Evolutionary conservation across 257 asterid species (phyloP).

Genomic region (Przewalskia tangutica): DNA sequence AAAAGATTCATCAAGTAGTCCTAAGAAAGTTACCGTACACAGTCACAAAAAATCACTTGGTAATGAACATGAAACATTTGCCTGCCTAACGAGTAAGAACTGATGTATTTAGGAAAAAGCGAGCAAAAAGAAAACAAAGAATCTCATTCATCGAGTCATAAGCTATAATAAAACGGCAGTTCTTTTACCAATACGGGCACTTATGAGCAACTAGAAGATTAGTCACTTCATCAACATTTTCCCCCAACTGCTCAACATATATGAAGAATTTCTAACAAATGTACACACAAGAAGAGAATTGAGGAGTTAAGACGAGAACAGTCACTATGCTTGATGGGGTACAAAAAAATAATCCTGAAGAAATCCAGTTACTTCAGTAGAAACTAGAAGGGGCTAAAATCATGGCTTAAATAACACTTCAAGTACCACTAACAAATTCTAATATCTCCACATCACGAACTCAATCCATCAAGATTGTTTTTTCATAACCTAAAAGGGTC

Average conservation of each 20-base stretch:
- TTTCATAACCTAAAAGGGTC: neutral
- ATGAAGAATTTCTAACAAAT: neutral
- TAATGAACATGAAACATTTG: neutral
- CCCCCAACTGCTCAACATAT: neutral
- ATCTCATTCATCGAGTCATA: neutral
- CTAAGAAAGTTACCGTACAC: neutral
- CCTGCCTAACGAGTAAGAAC: rapidly evolving
- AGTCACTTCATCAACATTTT: neutral
- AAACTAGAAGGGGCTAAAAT: neutral
- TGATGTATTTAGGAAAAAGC: neutral
- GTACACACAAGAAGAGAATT: neutral
- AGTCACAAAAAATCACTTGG: neutral
- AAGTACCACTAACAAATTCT: neutral
- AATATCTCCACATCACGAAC: neutral
- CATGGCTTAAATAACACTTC: neutral
- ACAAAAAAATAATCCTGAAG: neutral
- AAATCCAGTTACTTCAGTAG: neutral
- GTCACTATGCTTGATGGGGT: neutral
- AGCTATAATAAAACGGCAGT: neutral
- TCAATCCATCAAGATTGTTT: neutral
- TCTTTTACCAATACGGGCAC: neutral
- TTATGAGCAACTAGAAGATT: neutral
- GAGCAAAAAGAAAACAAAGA: neutral
- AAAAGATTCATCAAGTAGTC: too few relatives aligned
- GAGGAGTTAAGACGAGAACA: neutral